A percentile compares a stretch with the other conserved stretches of the same genome.
phyloP scores from a whole-genome alignment of 2,329 filamentous ascomycete species.

The Aureobasidium sp. region DNA sequence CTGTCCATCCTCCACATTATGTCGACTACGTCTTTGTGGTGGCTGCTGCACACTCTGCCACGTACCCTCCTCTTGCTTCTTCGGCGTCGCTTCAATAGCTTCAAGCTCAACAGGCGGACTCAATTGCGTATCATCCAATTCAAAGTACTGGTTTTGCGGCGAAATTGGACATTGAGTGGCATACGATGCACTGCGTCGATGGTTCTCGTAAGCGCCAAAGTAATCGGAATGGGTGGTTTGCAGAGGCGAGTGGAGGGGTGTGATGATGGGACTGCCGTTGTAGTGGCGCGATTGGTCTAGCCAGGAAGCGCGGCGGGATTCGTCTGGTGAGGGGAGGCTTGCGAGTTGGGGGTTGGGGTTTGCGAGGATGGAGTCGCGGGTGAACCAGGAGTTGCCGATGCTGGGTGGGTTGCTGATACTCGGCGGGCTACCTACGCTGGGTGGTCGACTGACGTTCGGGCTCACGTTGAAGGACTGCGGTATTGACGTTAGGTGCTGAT shows the following conservation, averaged over 20 bases:
- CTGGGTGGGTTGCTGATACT: not conserved
- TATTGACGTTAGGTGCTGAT: not conserved
- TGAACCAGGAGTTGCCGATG: slow-evolving; percentile 2
- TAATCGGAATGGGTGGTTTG: not conserved
- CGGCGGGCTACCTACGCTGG: not conserved
- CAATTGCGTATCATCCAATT: slow-evolving; percentile 4
- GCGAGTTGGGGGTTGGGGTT: not conserved
- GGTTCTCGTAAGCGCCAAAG: not conserved
- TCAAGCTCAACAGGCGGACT: slow-evolving; percentile 11
- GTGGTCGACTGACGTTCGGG: not conserved
- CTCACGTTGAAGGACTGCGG: not conserved
- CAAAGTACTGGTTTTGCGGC: not conserved
- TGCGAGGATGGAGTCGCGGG: not conserved
- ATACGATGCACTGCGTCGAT: not conserved
- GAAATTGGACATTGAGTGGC: not conserved
- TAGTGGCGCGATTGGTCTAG: not conserved
- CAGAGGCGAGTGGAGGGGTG: not conserved
- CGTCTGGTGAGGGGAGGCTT: not conserved
- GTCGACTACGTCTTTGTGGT: not conserved
- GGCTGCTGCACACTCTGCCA: not conserved
- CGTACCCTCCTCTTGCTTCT: not conserved
- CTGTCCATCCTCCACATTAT: not conserved
- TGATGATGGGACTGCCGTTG: not conserved
- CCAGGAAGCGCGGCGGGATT: not conserved
- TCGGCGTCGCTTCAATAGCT: not conserved